Evolutionary conservation across 768 basidiomycete species (phyloP).

Genomic region (Suillus sp.): DNA sequence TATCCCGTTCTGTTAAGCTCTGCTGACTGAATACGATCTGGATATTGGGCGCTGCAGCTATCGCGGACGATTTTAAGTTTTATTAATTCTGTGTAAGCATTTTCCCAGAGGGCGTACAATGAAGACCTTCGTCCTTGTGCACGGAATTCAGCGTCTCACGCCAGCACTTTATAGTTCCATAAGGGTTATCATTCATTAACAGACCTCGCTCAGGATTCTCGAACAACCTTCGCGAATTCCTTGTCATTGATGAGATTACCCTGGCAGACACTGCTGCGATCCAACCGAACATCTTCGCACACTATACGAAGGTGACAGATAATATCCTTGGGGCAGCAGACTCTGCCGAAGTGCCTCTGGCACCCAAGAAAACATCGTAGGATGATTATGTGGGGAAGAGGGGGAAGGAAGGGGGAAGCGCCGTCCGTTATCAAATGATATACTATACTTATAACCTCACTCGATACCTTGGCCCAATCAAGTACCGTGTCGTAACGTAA

Average conservation of each 20-base stretch:
- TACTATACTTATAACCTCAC: neutral
- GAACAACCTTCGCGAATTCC: slow-evolving; percentile 24
- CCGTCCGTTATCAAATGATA: neutral
- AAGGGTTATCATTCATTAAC: slow-evolving; percentile 22
- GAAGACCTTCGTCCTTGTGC: slow-evolving; percentile 20
- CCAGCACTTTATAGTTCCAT: slow-evolving; percentile 19
- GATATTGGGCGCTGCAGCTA: slow-evolving; percentile 28
- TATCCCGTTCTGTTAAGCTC: neutral
- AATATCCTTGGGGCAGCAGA: slow-evolving; percentile 20
- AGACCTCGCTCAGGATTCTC: slow-evolving; percentile 25
- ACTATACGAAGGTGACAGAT: slow-evolving; percentile 25
- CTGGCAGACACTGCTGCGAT: slow-evolving; percentile 29
- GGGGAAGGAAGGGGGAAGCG: neutral
- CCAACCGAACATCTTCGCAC: slow-evolving; percentile 28
- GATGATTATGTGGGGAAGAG: neutral
- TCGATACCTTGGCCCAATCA: neutral
- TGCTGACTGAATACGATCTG: slow-evolving; percentile 10
- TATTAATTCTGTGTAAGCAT: slow-evolving; percentile 25
- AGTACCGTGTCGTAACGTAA: neutral
- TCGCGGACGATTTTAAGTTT: slow-evolving; percentile 25
- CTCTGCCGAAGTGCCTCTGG: slow-evolving; percentile 22
- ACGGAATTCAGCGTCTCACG: neutral
- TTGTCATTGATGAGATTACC: slow-evolving; percentile 27
- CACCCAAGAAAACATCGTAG: slow-evolving; percentile 10
- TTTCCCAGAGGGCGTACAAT: slow-evolving; percentile 21